These are phyloP conservation scores for Alternaria angustiovoidea DNA, from an alignment of 2,329 filamentous ascomycete species.

Conservation along the genomic window DNA sequence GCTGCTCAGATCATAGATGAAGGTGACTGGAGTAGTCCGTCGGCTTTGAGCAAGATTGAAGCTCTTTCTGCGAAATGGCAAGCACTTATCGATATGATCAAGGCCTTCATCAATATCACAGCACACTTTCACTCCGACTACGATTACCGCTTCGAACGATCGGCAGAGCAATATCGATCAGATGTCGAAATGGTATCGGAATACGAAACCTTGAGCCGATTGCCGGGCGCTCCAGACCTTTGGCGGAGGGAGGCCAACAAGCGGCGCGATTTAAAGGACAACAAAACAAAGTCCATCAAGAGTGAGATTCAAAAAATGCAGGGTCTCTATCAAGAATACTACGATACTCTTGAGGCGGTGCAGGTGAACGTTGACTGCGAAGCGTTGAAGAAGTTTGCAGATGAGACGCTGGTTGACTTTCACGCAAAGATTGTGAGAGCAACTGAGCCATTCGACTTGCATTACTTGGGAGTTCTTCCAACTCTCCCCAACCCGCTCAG, in stretches of 20 bases:
- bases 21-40: not conserved
- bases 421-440: not conserved
- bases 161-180: not conserved
- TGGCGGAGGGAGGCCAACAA: not conserved
- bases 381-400: not conserved
- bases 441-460: not conserved
- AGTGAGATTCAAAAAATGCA: not conserved
- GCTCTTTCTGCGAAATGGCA: not conserved
- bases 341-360: not conserved
- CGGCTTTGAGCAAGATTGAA: not conserved
- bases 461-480: not conserved
- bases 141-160: not conserved
- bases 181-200: not conserved
- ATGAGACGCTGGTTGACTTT: not conserved
- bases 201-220: not conserved
- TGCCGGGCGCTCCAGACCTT: not conserved
- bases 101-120: not conserved
- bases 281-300: not conserved
- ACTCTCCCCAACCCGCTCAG: not conserved
- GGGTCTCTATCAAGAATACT: not conserved
- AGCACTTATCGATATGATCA: not conserved
- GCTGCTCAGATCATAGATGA: not conserved
- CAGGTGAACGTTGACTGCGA: not conserved
- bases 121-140: not conserved
- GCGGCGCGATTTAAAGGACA: not conserved